Evolutionary conservation across 306 rosid genomes (phyloP), one percentile per base, ranked within the genome.

Genomic region (Cotoneaster glaucophyllus): DNA sequence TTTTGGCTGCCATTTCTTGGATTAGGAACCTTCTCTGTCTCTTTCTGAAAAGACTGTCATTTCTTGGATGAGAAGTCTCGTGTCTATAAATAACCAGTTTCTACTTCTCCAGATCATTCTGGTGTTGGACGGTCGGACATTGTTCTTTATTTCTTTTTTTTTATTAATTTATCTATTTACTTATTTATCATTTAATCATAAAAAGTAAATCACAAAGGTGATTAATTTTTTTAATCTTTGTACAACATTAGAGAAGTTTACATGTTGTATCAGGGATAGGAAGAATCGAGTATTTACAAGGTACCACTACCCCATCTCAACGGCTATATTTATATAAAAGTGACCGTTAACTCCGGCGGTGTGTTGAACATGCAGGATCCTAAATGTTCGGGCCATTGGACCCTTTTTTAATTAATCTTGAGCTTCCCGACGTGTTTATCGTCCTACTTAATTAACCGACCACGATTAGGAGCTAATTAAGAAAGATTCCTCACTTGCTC

Each of bases 271-370:
- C 19, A 44, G 10, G 77, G 82, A 72, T 79, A 72, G 77, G 22
- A 69, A 44, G 58, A 52, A 43, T 71, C 52, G 81, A n/a, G 52
- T 82, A 75, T 57, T 85, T 85, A 31, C 78, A 67, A 70, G 22
- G 24, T 21, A 8, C 54, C 21, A 2, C 54, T 48, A 25, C 45
- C 34, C 22, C 50, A 10, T 75, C 85, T 5, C 84, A 87, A 87
- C 92, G 92, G 95, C 95, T 90, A 90, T 66, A 81, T 37, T 50
- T 50, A 15, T 50, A 50, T 69, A 70, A 39, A 72, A 77, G 65
- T 78, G 86, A 83, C 83, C 92, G 89, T 65, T 34, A 21, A 21
- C 48, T 19, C 17, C 31, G 54, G 53, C 0, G 5, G 50, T n/a
- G 25, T 22, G 5, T 39, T 67, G 18, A 12, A 10, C 21, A 4